Evolutionary conservation across 2,329 filamentous ascomycete genomes (phyloP), one percentile per base, ranked within the genome.

Genomic region (Xylaria sp.): DNA sequence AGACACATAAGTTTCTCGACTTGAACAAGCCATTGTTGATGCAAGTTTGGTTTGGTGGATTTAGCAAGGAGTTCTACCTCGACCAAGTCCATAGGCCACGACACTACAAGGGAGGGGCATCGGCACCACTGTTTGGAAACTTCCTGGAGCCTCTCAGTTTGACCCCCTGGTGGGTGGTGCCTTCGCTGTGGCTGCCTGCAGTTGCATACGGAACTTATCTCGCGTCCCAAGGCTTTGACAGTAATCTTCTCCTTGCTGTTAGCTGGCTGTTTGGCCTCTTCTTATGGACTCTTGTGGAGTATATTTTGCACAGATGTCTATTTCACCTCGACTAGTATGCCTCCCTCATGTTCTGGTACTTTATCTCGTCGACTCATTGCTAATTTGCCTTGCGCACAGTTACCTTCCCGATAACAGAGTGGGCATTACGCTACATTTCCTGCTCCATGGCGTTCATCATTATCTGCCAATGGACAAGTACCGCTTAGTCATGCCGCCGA

Each of bases 401-500:
- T 92, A 88, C 73, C 89, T 99, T 10, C 95, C 95, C 0, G 92
- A 99, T 75, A 96, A 98, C 76, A 86, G 92, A 57, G 89, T 91
- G n/a, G 90, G 86, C 66, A 82, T 99, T 61, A 96, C 92, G 0
- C 70, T 90, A 19, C 95, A 99, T 76, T 99, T 99, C 79, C 80
- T 97, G 40, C 90, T 99, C 25, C 95, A 99, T 72, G 95, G 95
- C 66, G 92, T 99, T 66, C 95, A 99, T 74, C 95, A 99, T 78
- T 99, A 98, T 78, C 85, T 99, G 4, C 95, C 95, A n/a, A 98
- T 99, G 95, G 95, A 99, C 80, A 94, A 90, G 74, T 94, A 97
- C 72, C 89, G 95, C 63, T 88, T 99, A 9, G 95, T 99, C 67
- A 98, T 99, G 95, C 95, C 95, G 1, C 95, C 95, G 0, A 86